Evolutionary conservation across 768 basidiomycete genomes (phyloP), one percentile per base, ranked within the genome.

Genomic region (Daedaleopsis sinensis): DNA sequence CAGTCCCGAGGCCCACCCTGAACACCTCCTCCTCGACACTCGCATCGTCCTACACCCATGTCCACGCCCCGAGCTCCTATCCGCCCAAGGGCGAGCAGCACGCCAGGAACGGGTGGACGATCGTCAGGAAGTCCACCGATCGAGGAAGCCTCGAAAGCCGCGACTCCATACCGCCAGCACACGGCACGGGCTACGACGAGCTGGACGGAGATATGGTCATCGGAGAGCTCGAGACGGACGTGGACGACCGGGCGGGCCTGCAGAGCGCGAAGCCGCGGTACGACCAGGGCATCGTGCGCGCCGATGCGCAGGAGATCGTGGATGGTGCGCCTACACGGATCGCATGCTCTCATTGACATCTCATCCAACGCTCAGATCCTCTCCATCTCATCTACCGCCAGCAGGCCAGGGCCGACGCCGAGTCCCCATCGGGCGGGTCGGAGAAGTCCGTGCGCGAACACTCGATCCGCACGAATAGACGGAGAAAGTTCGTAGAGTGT

Each of bases 401-500:
- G 57, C 49, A 57, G 15, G 49, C 55, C 42, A 64, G 42, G 24
- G n/a, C 51, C 13, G 35, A 43, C 35, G 59, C 52, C 9, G 62
- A 65, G 24, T 51, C 47, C 7, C 46, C 37, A 5, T 15, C 44
- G 4, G 58, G 23, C 3, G 54, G 48, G 42, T 58, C 66, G 1
- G 86, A 85, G 69, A 89, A 85, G 65, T 79, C 90, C 18, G 76
- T 84, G 70, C 84, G 91, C 21, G 89, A 92, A 73, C 82, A 84
- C 18, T 93, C 91, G 11, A 90, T 93, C 71, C 84, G 86, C 58
- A 86, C 88, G 12, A 92, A 90, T 70, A 82, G 90, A 65, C 84
- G 86, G 55, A 82, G 87, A 62, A 95, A 93, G 69, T 94, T 96
- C 71, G 77, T 91, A 43, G 88, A 91, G 59, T 94, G 91, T 72